Conservation (phyloP, 768 basidiomycete genomes). For the Chalciporus sphaerocephalus region DNA sequence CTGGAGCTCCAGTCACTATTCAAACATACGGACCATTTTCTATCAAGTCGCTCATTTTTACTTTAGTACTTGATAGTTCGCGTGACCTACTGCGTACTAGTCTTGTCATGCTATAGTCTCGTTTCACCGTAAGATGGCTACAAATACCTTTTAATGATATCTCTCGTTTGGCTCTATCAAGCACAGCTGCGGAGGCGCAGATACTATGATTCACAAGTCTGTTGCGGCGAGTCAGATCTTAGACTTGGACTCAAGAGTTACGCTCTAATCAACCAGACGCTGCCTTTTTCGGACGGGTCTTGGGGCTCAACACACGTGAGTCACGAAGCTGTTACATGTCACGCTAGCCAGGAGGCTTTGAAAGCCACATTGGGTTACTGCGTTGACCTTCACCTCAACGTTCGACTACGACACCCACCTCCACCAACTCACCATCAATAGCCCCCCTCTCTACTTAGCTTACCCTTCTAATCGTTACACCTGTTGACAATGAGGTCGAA, state of each 20-base stretch:
- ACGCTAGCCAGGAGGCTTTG: slow-evolving; percentile 31
- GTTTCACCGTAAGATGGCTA: background rate
- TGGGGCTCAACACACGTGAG: slow-evolving; percentile 15
- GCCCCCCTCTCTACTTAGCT: slow-evolving; percentile 3
- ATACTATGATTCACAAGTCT: too few species aligned
- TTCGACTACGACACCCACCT: slow-evolving; percentile 22
- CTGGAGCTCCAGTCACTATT: background rate
- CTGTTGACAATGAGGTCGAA: slow-evolving; percentile 73
- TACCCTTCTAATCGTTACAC: slow-evolving; percentile 2
- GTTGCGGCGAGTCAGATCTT: background rate
- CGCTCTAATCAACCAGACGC: background rate
- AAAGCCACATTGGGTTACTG: slow-evolving; percentile 24
- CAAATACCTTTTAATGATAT: too few species aligned
- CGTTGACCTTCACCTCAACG: slow-evolving; percentile 21
- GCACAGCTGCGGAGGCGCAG: too few species aligned
- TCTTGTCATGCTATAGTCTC: background rate
- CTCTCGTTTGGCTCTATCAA: too few species aligned
- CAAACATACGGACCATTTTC: too few species aligned
- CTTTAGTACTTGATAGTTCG: background rate
- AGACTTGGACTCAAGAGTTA: too few species aligned
- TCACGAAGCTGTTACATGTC: slow-evolving; percentile 32
- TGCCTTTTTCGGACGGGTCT: slow-evolving; percentile 17
- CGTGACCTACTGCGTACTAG: too few species aligned
- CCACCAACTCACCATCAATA: slow-evolving; percentile 8
- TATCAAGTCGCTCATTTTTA: too few species aligned